Conservation (phyloP, 495 filamentous ascomycete genomes). For the Acidomyces sp. region DNA sequence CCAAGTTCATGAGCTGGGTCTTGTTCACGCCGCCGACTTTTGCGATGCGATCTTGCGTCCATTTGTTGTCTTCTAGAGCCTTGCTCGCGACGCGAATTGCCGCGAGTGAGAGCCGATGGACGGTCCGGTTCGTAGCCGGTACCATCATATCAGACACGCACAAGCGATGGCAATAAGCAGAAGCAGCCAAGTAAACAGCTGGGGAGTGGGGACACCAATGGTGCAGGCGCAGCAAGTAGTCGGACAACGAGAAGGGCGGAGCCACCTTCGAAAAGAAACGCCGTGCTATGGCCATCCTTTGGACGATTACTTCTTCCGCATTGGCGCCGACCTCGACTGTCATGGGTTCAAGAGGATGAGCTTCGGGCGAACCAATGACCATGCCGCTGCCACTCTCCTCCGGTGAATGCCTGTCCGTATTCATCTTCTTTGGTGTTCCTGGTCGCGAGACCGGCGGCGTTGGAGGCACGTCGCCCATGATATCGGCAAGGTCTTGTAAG, state of each 20-base stretch:
- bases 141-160: slow-evolving; percentile 58
- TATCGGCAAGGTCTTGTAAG: slow-evolving; percentile 56
- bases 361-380: slow-evolving; percentile 31
- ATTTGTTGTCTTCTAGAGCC: slow-evolving; percentile 77
- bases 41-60: slow-evolving; percentile 68
- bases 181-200: slow-evolving; percentile 84
- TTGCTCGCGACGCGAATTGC: slow-evolving; percentile 82
- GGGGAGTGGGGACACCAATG: slow-evolving; percentile 91
- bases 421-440: slow-evolving; percentile 39
- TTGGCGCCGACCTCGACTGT: slow-evolving; percentile 41
- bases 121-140: slow-evolving; percentile 64
- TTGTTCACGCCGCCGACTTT: slow-evolving; percentile 81
- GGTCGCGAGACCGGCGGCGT: slow-evolving; percentile 53
- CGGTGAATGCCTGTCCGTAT: slow-evolving; percentile 24
- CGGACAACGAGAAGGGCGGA: slow-evolving; percentile 65
- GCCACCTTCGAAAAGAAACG: slow-evolving; percentile 85
- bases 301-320: slow-evolving; percentile 49
- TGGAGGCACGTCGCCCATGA: slow-evolving; percentile 60
- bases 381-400: slow-evolving; percentile 30
- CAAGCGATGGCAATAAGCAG: slow-evolving; percentile 74
- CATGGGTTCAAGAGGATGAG: slow-evolving; percentile 29
- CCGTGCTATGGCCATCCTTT: slow-evolving; percentile 68
- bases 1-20: slow-evolving; percentile 62
- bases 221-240: slow-evolving; percentile 80
- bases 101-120: slow-evolving; percentile 76